phyloP scores from a whole-genome alignment of 1,284 basidiomycete genomes.

The Ganoderma boninense region DNA sequence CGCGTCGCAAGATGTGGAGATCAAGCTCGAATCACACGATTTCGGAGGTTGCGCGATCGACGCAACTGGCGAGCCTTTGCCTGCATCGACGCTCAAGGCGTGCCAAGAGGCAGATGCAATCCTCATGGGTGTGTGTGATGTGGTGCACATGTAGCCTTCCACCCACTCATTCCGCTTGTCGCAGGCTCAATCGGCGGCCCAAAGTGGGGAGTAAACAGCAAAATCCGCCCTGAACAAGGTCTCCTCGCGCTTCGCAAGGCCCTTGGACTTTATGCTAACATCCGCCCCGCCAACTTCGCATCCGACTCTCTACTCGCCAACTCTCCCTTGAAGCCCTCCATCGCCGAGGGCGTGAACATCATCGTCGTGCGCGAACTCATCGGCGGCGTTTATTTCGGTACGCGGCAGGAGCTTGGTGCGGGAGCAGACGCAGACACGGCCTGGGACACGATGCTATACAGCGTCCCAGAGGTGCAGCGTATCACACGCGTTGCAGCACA shows the following conservation, averaged over 20 bases:
- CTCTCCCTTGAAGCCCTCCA: conserved; percentile 92
- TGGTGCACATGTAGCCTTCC: background rate
- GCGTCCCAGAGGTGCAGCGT: conserved; percentile 89
- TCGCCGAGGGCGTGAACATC: conserved; percentile 90
- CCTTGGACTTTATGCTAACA: conserved; percentile 97
- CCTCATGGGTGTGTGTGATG: conserved; percentile 75
- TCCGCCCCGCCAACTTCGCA: conserved; percentile 95
- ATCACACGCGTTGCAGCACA: conserved; percentile 97
- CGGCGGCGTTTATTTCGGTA: conserved; percentile 93
- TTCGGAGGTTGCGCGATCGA: conserved; percentile 98
- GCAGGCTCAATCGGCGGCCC: conserved; percentile 96
- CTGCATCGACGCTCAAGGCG: conserved; percentile 85
- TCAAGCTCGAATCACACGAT: conserved; percentile 81
- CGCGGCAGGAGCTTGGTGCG: conserved; percentile 87
- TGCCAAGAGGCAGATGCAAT: conserved; percentile 93
- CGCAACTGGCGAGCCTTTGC: conserved; percentile 83
- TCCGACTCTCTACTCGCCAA: conserved; percentile 89
- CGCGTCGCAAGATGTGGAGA: conserved; percentile 67
- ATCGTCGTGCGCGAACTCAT: conserved; percentile 97
- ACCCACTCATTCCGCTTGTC: conserved; percentile 14
- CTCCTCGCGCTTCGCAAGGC: conserved; percentile 93
- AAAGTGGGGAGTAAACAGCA: conserved; percentile 94
- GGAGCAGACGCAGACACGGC: conserved; percentile 71
- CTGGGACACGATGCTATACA: conserved; percentile 95
- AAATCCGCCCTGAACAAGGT: conserved; percentile 96